These are phyloP conservation scores for Solanum chilense DNA, from an alignment of 257 asterid genomes.

Conservation along the genomic window DNA sequence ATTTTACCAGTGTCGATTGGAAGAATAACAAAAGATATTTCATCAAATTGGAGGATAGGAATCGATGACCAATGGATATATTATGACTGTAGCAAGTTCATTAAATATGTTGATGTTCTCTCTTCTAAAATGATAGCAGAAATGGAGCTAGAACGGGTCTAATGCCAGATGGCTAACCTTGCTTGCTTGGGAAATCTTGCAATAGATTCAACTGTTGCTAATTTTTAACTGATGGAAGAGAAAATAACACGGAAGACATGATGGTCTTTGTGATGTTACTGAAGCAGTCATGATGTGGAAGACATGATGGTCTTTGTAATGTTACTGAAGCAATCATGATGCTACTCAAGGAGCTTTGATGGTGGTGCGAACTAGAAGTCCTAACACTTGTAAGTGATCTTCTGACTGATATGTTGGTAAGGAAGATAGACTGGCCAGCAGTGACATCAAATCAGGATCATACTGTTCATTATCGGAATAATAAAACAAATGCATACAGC, in stretches of 20 bases:
- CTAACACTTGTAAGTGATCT: neutral
- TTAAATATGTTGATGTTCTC: neutral
- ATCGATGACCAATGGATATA: neutral
- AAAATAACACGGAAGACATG: neutral
- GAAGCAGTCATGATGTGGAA: neutral
- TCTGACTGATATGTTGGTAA: neutral
- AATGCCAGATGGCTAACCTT: neutral
- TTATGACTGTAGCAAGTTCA: neutral
- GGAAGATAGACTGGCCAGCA: neutral
- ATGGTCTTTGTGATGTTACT: neutral
- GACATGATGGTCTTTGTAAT: neutral
- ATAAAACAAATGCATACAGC: neutral
- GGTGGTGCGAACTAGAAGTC: neutral
- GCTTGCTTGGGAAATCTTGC: neutral
- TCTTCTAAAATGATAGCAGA: neutral
- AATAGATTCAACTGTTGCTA: neutral
- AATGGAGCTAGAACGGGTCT: neutral
- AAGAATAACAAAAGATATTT: neutral
- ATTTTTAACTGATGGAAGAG: neutral
- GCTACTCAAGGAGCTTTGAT: neutral
- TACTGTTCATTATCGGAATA: neutral
- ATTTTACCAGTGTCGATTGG: neutral
- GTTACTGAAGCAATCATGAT: neutral
- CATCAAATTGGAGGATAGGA: neutral
- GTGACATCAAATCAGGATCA: neutral